Evolutionary conservation across 208 protist species (phyloP).

Genomic region (Acanthamoeba castellanii): DNA sequence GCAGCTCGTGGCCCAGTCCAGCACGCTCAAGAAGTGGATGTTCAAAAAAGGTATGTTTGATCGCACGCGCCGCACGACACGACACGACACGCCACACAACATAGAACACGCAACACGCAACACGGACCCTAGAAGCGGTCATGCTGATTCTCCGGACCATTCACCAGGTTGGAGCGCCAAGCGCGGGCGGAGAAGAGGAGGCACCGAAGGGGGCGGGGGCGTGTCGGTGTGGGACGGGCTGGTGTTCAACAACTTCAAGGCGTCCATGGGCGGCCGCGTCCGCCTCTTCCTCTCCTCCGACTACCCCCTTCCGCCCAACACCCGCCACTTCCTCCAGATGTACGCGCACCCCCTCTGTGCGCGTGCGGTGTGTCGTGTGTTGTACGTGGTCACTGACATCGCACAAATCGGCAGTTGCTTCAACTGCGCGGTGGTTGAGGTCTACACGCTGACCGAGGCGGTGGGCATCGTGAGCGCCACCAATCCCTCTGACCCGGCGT

Average conservation of each 20-base stretch:
- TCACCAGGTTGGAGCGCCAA: slow-evolving; percentile 32
- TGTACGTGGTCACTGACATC: background rate
- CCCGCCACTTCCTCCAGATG: slow-evolving; percentile 70
- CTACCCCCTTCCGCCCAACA: slow-evolving; percentile 9
- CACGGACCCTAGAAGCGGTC: too few relatives aligned
- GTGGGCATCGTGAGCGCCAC: slow-evolving; percentile 38
- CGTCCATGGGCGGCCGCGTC: slow-evolving; percentile 26
- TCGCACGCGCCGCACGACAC: too few relatives aligned
- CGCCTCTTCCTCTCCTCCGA: slow-evolving; percentile 61
- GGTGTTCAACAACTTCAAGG: slow-evolving; percentile 68
- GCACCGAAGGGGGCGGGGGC: background rate
- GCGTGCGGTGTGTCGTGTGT: background rate
- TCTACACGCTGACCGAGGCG: slow-evolving; percentile 69
- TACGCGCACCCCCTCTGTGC: background rate
- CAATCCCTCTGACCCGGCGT: background rate
- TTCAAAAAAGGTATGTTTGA: background rate
- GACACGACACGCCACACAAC: too few relatives aligned
- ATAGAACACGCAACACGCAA: background rate
- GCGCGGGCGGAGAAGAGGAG: background rate
- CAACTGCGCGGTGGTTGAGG: slow-evolving; percentile 45
- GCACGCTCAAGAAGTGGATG: slow-evolving; percentile 28
- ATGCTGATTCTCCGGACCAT: too few relatives aligned
- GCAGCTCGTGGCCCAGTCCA: slow-evolving; percentile 43
- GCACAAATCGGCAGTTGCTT: slow-evolving; percentile 12
- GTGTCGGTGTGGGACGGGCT: slow-evolving; percentile 4